phyloP scores from a whole-genome alignment of 345 rosid genomes.

The Leavenworthia alabamica region DNA sequence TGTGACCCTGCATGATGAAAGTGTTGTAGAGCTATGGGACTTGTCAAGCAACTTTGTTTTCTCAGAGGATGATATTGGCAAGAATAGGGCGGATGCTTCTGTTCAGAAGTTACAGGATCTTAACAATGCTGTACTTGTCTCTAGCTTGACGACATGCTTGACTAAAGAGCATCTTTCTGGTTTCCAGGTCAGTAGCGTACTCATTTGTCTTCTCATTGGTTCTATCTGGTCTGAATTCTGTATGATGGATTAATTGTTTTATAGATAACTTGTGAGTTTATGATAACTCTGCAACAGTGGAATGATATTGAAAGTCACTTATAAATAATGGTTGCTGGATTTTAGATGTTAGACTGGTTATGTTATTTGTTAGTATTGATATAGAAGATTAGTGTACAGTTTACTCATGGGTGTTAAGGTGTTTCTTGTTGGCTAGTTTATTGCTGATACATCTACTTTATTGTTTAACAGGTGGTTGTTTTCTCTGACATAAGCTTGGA shows the following conservation, averaged over 20 bases:
- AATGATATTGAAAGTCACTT: too few relatives aligned
- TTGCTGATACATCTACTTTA: slow-evolving; percentile 10
- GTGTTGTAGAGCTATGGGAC: slow-evolving; percentile 82
- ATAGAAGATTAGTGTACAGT: not conserved
- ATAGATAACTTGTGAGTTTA: not conserved
- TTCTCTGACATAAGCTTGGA: slow-evolving; percentile 73
- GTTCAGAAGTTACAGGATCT: slow-evolving; percentile 94
- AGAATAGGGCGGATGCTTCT: slow-evolving; percentile 92
- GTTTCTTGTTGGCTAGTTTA: slow-evolving; percentile 5
- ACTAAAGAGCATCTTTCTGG: slow-evolving; percentile 69
- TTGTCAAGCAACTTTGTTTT: slow-evolving; percentile 80
- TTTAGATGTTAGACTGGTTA: not conserved
- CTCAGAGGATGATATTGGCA: slow-evolving; percentile 77
- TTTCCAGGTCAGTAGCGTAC: slow-evolving; percentile 56
- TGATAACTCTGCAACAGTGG: too few relatives aligned
- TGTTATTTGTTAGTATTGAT: not conserved
- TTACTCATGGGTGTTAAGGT: not conserved
- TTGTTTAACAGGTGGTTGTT: slow-evolving; percentile 71
- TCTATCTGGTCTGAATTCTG: not conserved
- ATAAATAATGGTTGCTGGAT: too few relatives aligned
- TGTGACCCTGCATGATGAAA: slow-evolving; percentile 90
- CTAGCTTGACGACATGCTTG: slow-evolving; percentile 61
- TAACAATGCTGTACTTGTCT: slow-evolving; percentile 73
- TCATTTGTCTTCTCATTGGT: slow-evolving; percentile 1
- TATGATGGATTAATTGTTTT: too few relatives aligned